Percentiles rank a stretch among this genome's conserved stretches.
Evolutionary conservation across 805 yeast genomes (phyloP).

Genomic region (Candida loeiensis): DNA sequence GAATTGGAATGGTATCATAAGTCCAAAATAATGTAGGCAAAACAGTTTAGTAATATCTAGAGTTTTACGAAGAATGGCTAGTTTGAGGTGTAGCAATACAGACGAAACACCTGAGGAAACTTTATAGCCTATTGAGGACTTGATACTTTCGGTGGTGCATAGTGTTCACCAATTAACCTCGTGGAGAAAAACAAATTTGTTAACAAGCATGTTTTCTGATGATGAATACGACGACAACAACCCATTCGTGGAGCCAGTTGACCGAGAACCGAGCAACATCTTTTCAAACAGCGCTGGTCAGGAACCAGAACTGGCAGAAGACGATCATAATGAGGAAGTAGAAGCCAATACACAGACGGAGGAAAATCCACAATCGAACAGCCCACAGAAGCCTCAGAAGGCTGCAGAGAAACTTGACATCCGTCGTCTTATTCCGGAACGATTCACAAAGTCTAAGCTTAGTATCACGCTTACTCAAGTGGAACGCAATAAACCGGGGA

Average conservation of each 20-base stretch:
- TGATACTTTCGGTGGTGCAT: too few species aligned
- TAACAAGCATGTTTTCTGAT: conserved; percentile 7
- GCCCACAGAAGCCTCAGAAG: background rate
- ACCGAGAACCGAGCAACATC: conserved; percentile 4
- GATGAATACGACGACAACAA: conserved; percentile 41
- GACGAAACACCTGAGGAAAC: too few species aligned
- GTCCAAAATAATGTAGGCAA: too few species aligned
- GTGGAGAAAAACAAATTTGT: background rate
- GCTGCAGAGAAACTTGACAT: conserved; percentile 20
- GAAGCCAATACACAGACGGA: conserved; percentile 6
- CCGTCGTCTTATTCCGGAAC: conserved; percentile 47
- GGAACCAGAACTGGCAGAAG: conserved; percentile 4
- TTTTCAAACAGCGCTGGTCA: background rate
- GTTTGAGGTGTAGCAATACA: too few species aligned
- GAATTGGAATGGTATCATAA: too few species aligned
- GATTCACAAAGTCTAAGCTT: conserved; percentile 44
- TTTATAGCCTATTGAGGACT: too few species aligned
- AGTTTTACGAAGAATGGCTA: too few species aligned
- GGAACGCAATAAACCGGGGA: conserved; percentile 69
- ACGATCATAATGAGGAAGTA: conserved; percentile 17
- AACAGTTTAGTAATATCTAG: too few species aligned
- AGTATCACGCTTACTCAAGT: conserved; percentile 59
- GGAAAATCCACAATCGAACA: background rate
- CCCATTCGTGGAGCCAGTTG: conserved; percentile 37
- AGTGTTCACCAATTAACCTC: too few species aligned